Evolutionary conservation across 2,329 filamentous ascomycete species (phyloP), one percentile per base, ranked within the genome.

Genomic region (Trichoderma sp.): DNA sequence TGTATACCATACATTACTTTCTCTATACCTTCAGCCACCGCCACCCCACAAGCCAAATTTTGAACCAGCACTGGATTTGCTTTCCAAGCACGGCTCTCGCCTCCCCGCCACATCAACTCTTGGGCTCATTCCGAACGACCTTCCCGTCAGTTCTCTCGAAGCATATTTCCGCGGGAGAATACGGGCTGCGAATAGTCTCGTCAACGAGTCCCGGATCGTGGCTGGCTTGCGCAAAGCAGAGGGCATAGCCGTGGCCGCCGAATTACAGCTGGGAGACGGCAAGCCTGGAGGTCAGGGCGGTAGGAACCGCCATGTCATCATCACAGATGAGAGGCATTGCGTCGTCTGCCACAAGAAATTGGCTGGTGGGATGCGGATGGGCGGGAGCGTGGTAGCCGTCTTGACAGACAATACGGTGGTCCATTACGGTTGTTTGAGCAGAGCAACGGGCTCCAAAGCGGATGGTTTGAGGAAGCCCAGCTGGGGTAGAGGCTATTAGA

Each of bases 81-180:
- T 99, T n/a, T 94, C 93, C 57, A 93, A 93, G 76, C 96, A 99
- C 79, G 96, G 96, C 62, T 94, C 95, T 12, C 92, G 96, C 12
- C 88, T 99, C 6, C 95, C 97, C 0, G 94, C 96, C 0, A 89
- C 90, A 5, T 95, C 93, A 39, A 97, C 95, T 0, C 86, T 99
- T 8, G 90, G 92, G 23, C 87, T 99, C 26, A 95, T 99, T 58
- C 96, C 96, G 0, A 88, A 93, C 72, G 85, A 88, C 4, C 88
- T 98, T 8, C 91, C 94, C 0, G 89, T 98, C 8, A 85, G 87
- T 47, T 89, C 96, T 71, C 88, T 99, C 0, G 93, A 95, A 77
- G 92, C 92, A 15, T 99, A 99, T 82, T 98, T 99, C 85, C 90
- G 91, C 47, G 94, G 95, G 12, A 91, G 95, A 26, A 97, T 98